A percentile compares a stretch with the other conserved stretches of the same genome.
Conservation (phyloP, 1,284 basidiomycete species). For the Trichosporon sp. region DNA sequence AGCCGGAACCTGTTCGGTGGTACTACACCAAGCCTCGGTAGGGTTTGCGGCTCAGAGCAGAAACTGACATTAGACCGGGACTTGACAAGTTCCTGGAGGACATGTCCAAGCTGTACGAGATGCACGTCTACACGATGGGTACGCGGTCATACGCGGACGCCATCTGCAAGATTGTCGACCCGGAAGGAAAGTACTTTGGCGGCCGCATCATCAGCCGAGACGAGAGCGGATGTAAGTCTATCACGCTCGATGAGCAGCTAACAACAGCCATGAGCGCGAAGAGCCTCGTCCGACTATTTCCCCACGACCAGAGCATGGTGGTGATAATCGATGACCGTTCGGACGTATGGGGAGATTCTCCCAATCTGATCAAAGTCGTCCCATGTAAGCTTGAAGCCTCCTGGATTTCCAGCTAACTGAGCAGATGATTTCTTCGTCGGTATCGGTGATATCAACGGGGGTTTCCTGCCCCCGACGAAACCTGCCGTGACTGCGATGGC, state of each 20-base stretch:
- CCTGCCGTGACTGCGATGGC: conserved; percentile 8
- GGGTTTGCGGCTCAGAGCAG: conserved; percentile 27
- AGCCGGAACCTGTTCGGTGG: conserved; percentile 56
- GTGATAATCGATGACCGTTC: conserved; percentile 97
- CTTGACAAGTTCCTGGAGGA: conserved; percentile 69
- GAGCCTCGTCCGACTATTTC: conserved; percentile 83
- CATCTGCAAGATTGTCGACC: conserved; percentile 90
- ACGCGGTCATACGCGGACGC: conserved; percentile 94
- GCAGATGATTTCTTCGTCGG: conserved; percentile 95
- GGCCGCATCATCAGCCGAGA: conserved; percentile 85
- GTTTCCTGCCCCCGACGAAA: conserved; percentile 59
- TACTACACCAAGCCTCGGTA: conserved; percentile 97
- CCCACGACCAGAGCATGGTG: conserved; percentile 96
- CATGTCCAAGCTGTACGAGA: conserved; percentile 78
- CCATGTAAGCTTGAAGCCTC: conserved; percentile 64
- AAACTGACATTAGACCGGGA: conserved; percentile 64
- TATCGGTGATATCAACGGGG: conserved; percentile 97
- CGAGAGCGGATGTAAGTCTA: conserved; percentile 72
- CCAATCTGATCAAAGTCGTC: conserved; percentile 92
- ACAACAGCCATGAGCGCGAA: conserved; percentile 57
- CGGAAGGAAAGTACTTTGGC: conserved; percentile 77
- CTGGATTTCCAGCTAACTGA: not conserved
- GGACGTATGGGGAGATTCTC: conserved; percentile 89
- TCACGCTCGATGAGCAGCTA: not conserved
- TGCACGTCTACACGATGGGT: conserved; percentile 99